Percentiles rank a stretch among this genome's conserved stretches.
phyloP scores from a whole-genome alignment of 2,329 filamentous ascomycete species.

The Paraphoma sp. region DNA sequence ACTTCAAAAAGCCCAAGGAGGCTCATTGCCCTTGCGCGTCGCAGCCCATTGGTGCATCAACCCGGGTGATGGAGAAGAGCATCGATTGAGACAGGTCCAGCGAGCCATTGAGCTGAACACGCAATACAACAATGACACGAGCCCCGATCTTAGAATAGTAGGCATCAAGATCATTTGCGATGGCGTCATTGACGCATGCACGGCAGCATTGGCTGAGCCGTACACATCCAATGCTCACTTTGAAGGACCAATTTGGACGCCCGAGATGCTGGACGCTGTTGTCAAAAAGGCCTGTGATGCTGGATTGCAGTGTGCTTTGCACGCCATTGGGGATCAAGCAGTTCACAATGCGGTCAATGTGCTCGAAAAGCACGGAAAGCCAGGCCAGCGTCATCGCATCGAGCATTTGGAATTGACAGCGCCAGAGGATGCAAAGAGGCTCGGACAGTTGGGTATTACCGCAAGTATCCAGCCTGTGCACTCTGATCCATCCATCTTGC shows the following conservation, averaged over 20 bases:
- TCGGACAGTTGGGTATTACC: slow-evolving; percentile 70
- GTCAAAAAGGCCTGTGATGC: slow-evolving; percentile 61
- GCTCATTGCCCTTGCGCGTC: slow-evolving; percentile 55
- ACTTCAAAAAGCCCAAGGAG: slow-evolving; percentile 41
- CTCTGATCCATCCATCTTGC: slow-evolving; percentile 73
- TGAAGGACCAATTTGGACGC: slow-evolving; percentile 63
- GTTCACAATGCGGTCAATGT: slow-evolving; percentile 65
- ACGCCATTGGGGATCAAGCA: slow-evolving; percentile 70
- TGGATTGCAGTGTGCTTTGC: slow-evolving; percentile 67
- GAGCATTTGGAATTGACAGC: slow-evolving; percentile 69
- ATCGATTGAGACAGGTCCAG: slow-evolving; percentile 59
- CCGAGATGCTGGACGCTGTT: slow-evolving; percentile 59
- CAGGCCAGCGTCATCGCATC: slow-evolving; percentile 64
- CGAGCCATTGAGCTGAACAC: slow-evolving; percentile 56
- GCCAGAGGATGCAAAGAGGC: slow-evolving; percentile 60
- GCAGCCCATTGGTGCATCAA: slow-evolving; percentile 64
- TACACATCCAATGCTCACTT: slow-evolving; percentile 58
- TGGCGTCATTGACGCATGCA: slow-evolving; percentile 70
- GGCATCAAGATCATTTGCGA: slow-evolving; percentile 72
- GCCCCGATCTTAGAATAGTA: slow-evolving; percentile 59
- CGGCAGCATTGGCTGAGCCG: slow-evolving; percentile 65
- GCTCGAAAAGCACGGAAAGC: slow-evolving; percentile 53
- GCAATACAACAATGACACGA: slow-evolving; percentile 54
- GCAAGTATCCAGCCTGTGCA: slow-evolving; percentile 95
- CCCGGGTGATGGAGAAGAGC: slow-evolving; percentile 53